Base-by-base conservation (phyloP, 2,329 filamentous ascomycete species). In the Pseudogymnoascus sp. region DNA sequence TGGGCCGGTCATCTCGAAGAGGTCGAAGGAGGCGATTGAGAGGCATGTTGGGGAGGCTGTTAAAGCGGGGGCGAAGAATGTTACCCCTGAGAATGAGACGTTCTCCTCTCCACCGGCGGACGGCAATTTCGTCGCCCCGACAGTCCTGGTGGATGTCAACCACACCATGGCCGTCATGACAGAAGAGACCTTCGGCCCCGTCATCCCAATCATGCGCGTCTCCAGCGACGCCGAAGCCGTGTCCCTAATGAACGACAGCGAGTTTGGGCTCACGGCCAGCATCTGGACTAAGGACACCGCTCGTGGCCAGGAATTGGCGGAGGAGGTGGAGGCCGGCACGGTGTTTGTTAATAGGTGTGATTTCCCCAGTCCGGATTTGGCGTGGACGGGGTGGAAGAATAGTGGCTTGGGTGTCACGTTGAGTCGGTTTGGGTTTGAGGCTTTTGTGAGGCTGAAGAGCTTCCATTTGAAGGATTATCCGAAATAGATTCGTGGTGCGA, bases 381-480 rank as follows among this genome's bases (percentile, higher is more conserved):
- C 91, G n/a, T 96, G 91, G 91, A 94, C 92, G 2, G 93, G 93
- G 9, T 97, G 91, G 91, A 97, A 97, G 79, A 91, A 96, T 73
- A 96, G 91, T 63, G 93, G 93, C 66, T 92, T 90, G 74, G 93
- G 93, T 20, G 88, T 92, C 68, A 97, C 92, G 8, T 77, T 97
- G 68, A 94, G 91, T 76, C 86, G 79, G 68, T 96, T 92, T 70
- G 93, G 93, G 9, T 97, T 95, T 71, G 93, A 97, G 69, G 90
- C 96, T 72, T 97, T 97, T 72, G 88, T 95, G 71, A 96, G 94
- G 81, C 81, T 96, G 69, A 97, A 97, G 86, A 96, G 90, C 79
- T 95, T 88, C 74, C 93, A 97, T 75, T 73, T 97, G 72, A 97
- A 97, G 78, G 85, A 95, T 65, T 85, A 86, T 70, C 83, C 84